Percentiles rank a stretch among this genome's conserved stretches.
These are phyloP conservation scores for Myrica gale DNA, from an alignment of 306 rosid genomes.

Conservation along the genomic window DNA sequence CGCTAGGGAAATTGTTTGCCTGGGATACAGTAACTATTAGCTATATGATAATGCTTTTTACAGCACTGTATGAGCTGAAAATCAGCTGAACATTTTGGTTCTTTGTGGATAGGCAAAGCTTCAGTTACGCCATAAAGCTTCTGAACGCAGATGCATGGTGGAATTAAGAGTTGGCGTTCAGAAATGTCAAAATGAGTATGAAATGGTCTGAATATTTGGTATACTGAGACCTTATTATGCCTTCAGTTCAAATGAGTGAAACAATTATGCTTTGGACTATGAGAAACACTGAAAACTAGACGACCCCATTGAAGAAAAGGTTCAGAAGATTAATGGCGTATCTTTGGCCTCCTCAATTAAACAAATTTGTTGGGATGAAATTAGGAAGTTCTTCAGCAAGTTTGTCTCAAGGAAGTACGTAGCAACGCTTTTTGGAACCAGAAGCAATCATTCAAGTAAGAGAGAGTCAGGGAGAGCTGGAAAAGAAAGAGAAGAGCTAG, in stretches of 20 bases:
- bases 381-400: neutral
- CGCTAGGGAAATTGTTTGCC: neutral
- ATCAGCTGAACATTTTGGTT: neutral
- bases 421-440: constrained; percentile 11
- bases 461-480: neutral
- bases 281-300: constrained; percentile 8
- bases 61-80: neutral
- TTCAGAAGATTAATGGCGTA: neutral
- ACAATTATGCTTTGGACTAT: neutral
- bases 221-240: neutral
- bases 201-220: neutral
- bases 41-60: neutral
- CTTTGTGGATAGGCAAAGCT: neutral
- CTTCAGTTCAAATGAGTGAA: neutral
- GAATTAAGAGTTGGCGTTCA: neutral
- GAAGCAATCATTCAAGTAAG: constrained; percentile 32
- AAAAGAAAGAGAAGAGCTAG: neutral
- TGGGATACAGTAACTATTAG: neutral
- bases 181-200: neutral
- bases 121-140: neutral
- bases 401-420: neutral
- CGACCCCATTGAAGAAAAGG: neutral
- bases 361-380: neutral
- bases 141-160: no score
- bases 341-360: neutral